A percentile compares a stretch with the other conserved stretches of the same genome.
Evolutionary conservation across 441 rosid species (phyloP).

Genomic region (Biscutella auriculata): DNA sequence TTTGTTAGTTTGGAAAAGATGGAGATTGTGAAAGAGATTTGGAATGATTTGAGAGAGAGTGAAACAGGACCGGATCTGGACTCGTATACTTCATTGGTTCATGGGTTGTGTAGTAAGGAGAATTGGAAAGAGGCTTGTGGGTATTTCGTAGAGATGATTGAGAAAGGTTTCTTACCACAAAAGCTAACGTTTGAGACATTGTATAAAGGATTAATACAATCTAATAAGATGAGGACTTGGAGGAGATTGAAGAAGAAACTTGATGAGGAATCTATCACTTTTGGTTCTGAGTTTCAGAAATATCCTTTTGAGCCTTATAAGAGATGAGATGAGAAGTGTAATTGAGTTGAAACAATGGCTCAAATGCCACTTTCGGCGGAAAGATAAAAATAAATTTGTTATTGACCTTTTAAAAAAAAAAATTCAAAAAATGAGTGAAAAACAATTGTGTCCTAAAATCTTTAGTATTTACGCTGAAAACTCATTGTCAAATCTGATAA

Average conservation of each 20-base stretch:
- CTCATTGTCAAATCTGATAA: too few species aligned
- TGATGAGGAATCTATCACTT: conserved; percentile 62
- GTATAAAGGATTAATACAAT: conserved; percentile 68
- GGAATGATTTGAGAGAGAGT: conserved; percentile 57
- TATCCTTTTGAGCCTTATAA: conserved; percentile 64
- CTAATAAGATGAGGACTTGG: conserved; percentile 84
- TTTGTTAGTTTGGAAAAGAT: conserved; percentile 44
- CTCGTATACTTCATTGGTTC: conserved; percentile 64
- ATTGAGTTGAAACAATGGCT: too few species aligned
- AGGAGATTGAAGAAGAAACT: conserved; percentile 85
- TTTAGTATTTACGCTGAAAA: too few species aligned
- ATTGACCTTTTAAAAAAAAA: too few species aligned
- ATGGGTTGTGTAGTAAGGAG: conserved; percentile 52
- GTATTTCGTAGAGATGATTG: conserved; percentile 84
- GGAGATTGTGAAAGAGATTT: conserved; percentile 48
- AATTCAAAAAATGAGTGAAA: too few species aligned
- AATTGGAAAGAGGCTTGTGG: conserved; percentile 77
- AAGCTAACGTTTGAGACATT: conserved; percentile 73
- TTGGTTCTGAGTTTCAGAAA: conserved; percentile 60
- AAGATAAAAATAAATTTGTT: too few species aligned
- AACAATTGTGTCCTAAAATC: too few species aligned
- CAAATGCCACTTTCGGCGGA: too few species aligned
- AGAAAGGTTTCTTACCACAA: conserved; percentile 78
- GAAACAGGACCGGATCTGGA: conserved; percentile 71
- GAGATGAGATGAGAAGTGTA: too few species aligned